Conservation (phyloP, 352 stramenopile species). For the Phytophthora tubulina region DNA sequence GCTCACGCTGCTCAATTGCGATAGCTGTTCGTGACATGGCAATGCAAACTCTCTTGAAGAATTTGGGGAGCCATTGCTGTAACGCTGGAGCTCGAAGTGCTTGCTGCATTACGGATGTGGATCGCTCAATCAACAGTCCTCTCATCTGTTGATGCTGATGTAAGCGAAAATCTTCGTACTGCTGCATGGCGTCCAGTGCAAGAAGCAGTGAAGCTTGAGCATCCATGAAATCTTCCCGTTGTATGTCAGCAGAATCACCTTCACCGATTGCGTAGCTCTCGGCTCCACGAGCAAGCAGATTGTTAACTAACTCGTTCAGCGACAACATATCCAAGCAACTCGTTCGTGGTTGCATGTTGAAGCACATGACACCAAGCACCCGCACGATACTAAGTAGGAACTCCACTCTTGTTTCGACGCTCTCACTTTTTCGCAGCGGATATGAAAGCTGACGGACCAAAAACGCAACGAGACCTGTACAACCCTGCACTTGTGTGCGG, state of each 20-base stretch:
- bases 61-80: slow-evolving; percentile 43
- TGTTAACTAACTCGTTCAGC: slow-evolving; percentile 24
- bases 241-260: neutral
- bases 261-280: slow-evolving; percentile 23
- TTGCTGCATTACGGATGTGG: slow-evolving; percentile 38
- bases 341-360: slow-evolving; percentile 35
- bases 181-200: slow-evolving; percentile 53
- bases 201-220: slow-evolving; percentile 56
- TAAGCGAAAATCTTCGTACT: slow-evolving; percentile 37
- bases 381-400: slow-evolving; percentile 32
- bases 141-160: slow-evolving; percentile 36
- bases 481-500: slow-evolving; percentile 41
- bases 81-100: slow-evolving; percentile 34
- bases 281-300: slow-evolving; percentile 28
- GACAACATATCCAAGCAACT: slow-evolving; percentile 28
- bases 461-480: slow-evolving; percentile 40
- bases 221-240: slow-evolving; percentile 57
- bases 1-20: slow-evolving; percentile 24
- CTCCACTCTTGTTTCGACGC: slow-evolving; percentile 14
- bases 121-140: slow-evolving; percentile 33
- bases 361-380: slow-evolving; percentile 34
- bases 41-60: slow-evolving; percentile 60
- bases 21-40: slow-evolving; percentile 39
- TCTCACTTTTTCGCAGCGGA: slow-evolving; percentile 8
- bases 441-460: slow-evolving; percentile 45